These are phyloP conservation scores for Coemansia sp. DNA, from an alignment of 192 early-diverging fungal species.

Conservation along the genomic window DNA sequence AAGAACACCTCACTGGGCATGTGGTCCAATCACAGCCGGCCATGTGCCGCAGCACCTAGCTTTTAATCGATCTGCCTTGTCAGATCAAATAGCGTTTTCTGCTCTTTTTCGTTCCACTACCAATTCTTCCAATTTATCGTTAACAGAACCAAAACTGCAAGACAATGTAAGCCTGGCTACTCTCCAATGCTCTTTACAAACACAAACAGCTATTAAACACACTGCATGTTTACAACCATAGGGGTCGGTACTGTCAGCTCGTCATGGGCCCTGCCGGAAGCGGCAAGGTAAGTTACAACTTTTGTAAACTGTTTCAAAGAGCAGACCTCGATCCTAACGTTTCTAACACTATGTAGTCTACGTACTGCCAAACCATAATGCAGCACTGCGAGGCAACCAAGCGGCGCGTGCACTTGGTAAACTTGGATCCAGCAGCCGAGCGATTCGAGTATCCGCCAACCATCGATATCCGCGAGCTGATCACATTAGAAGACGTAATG, in stretches of 20 bases:
- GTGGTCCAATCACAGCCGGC: slow-evolving; percentile 37
- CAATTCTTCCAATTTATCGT: no score
- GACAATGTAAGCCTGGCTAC: neutral
- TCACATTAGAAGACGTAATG: slow-evolving; percentile 98
- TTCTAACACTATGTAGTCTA: slow-evolving; percentile 59
- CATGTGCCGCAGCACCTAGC: slow-evolving; percentile 18
- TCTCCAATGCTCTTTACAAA: neutral
- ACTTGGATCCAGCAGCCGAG: slow-evolving; percentile 97
- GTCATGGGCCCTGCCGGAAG: slow-evolving; percentile 97
- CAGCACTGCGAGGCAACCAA: slow-evolving; percentile 85
- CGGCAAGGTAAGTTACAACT: slow-evolving; percentile 60
- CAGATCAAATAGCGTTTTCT: no score
- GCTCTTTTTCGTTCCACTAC: no score
- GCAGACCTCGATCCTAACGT: neutral
- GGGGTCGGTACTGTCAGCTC: slow-evolving; percentile 83
- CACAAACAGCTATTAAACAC: neutral
- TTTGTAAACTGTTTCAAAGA: neutral
- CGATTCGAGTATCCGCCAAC: slow-evolving; percentile 91
- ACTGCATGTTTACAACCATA: slow-evolving; percentile 1
- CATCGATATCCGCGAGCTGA: slow-evolving; percentile 88
- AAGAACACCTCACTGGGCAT: neutral
- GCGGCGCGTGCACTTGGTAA: slow-evolving; percentile 86
- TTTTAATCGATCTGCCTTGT: no score
- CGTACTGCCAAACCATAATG: slow-evolving; percentile 94
- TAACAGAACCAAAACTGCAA: no score